A percentile compares a stretch with the other conserved stretches of the same genome.
phyloP scores from a whole-genome alignment of 306 rosid species.

The Elaeagnus macrophylla region DNA sequence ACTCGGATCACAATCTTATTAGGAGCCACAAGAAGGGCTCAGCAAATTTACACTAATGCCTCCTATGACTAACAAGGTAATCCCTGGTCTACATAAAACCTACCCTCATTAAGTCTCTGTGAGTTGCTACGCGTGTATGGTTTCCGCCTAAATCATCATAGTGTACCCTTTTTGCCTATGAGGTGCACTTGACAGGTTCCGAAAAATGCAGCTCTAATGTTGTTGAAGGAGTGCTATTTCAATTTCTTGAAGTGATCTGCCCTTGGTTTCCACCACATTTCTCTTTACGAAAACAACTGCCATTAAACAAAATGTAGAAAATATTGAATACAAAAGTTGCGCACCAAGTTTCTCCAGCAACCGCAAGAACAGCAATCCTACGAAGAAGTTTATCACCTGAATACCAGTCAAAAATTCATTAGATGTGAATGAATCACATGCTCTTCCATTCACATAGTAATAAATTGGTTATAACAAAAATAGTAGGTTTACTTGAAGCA shows the following conservation, averaged over 20 bases:
- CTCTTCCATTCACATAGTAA: too few relatives aligned
- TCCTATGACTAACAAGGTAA: too few relatives aligned
- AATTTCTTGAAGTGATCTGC: conserved; percentile 92
- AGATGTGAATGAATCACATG: background rate
- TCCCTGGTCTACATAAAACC: too few relatives aligned
- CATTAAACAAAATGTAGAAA: conserved; percentile 58
- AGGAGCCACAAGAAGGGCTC: too few relatives aligned
- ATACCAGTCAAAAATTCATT: conserved; percentile 5
- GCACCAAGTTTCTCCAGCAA: conserved; percentile 76
- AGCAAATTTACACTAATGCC: too few relatives aligned
- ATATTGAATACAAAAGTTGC: conserved; percentile 64
- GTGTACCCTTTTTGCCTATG: background rate
- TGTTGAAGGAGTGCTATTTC: conserved; percentile 95
- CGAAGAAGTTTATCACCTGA: conserved; percentile 91
- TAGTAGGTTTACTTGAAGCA: too few relatives aligned
- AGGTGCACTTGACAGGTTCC: background rate
- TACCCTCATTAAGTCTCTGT: too few relatives aligned
- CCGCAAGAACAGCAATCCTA: conserved; percentile 81
- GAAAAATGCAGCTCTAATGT: conserved; percentile 32
- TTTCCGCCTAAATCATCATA: background rate
- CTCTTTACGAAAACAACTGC: conserved; percentile 79
- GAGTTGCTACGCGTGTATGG: too few relatives aligned
- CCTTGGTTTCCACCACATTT: conserved; percentile 91
- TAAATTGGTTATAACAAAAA: too few relatives aligned
- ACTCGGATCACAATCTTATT: too few relatives aligned